Evolutionary conservation across 805 yeast species (phyloP), one percentile per base, ranked within the genome.

Genomic region (Candida ipomoeae): DNA sequence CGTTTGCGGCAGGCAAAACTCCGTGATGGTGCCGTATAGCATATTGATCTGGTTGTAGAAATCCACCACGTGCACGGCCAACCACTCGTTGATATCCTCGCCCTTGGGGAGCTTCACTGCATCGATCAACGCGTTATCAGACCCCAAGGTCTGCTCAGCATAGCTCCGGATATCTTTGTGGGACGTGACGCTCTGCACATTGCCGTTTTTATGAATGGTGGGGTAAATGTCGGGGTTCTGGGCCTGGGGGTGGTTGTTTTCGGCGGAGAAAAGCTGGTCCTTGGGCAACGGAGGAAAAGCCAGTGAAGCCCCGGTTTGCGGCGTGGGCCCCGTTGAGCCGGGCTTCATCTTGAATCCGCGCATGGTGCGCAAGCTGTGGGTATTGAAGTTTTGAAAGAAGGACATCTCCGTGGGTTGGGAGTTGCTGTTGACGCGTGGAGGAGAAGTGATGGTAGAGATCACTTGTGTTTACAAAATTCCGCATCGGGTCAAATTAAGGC

Each of bases 61-160:
- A 67, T 92, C 98, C 15, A 91, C 97, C n/a, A 92, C 94, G 65
- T 92, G 96, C 11, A 91, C 96, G 0, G 99, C 98, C 50, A 92
- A 70, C 99, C 99, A 92, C 66, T 92, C 99, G 60, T 86, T 85
- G 49, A 83, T 64, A 61, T 89, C 94, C 68, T 92, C 99, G 53
- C 94, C 98, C 58, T 81, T 87, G 15, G 99, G 99, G 29, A 94
- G 74, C 63, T 87, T 87, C 20, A 92, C 98, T 0, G 98, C 98
- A 67, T 89, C 96, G 23, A 87, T 87, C 55, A 94, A 75, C 2
- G 91, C 91, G 32, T 92, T 84, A 34, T 92, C 96, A 0, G 97
- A 86, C 0, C 99, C 99, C 46, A 94, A 74, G 0, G 99, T 92
- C 40, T 95, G 90, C 65, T 92, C 98, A 0, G 97, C 99, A 61